Percentiles rank a stretch among this genome's conserved stretches.
Conservation (phyloP, 1,284 basidiomycete species). For the Trichosporon ovoides region DNA sequence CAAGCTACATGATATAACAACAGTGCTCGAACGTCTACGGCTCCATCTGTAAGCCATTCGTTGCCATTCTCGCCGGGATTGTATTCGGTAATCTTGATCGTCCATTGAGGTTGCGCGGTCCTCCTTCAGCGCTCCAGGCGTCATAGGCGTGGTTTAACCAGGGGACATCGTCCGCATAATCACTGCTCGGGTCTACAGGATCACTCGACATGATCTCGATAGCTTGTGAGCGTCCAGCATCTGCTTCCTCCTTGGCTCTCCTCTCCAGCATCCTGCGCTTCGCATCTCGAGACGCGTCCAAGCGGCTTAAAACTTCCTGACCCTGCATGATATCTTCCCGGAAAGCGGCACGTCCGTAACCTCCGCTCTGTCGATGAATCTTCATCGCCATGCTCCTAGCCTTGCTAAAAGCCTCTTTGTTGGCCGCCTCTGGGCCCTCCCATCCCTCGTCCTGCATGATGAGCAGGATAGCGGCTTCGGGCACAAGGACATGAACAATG, state of each 20-base stretch:
- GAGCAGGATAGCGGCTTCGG: constrained; percentile 38
- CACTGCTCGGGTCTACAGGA: not conserved
- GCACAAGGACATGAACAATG: constrained; percentile 37
- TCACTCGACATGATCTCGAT: not conserved
- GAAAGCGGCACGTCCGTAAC: constrained; percentile 34
- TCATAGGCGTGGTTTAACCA: not conserved
- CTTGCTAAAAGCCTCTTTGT: constrained; percentile 12
- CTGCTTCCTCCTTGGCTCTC: not conserved
- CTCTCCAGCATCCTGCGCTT: constrained; percentile 5
- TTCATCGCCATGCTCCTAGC: constrained; percentile 19
- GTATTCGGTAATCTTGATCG: no score
- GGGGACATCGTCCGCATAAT: not conserved
- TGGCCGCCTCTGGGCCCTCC: not conserved
- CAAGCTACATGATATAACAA: constrained; percentile 2
- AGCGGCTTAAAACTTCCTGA: not conserved
- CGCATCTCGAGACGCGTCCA: not conserved
- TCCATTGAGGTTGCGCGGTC: no score
- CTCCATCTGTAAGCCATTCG: not conserved
- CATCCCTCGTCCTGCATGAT: constrained; percentile 37
- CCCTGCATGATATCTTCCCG: constrained; percentile 16
- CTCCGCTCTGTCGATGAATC: constrained; percentile 26
- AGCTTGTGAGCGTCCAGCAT: not conserved
- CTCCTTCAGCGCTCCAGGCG: not conserved
- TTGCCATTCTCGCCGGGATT: no score
- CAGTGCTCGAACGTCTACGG: not conserved